A percentile compares a stretch with the other conserved stretches of the same genome.
Conservation (phyloP, 75 land plant genomes). For the Sequoia sempervirens region DNA sequence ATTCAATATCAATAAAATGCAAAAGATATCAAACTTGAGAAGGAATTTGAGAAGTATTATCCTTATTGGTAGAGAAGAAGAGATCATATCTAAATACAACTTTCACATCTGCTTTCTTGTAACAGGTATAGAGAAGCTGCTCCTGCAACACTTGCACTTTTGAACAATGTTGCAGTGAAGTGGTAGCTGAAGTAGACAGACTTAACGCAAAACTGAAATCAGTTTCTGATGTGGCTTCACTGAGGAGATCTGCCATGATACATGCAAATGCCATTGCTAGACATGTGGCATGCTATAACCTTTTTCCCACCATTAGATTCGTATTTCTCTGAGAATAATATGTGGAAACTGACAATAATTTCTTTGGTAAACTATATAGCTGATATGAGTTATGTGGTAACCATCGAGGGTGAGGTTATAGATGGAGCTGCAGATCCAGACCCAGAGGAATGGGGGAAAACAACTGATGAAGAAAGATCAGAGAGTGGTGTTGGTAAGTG, state of each 20-base stretch:
- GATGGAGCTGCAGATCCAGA: slow-evolving; percentile 93
- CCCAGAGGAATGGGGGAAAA: slow-evolving; percentile 88
- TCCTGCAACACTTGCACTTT: slow-evolving; percentile 85
- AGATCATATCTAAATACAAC: not conserved
- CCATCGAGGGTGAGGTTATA: slow-evolving; percentile 62
- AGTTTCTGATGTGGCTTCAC: slow-evolving; percentile 67
- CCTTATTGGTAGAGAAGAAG: not conserved
- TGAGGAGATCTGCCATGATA: slow-evolving; percentile 75
- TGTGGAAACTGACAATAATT: not conserved
- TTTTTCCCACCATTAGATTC: not conserved
- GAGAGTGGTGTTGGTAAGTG: slow-evolving; percentile 82
- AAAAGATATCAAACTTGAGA: not conserved
- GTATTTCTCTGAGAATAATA: not conserved
- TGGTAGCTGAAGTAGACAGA: slow-evolving; percentile 48
- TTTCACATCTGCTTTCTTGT: not conserved
- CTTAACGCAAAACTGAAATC: slow-evolving; percentile 66
- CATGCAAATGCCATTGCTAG: slow-evolving; percentile 68
- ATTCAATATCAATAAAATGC: not conserved
- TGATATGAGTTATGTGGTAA: slow-evolving; percentile 5
- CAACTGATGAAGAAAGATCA: slow-evolving; percentile 67
- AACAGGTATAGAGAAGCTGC: slow-evolving; percentile 87
- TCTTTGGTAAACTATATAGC: not conserved
- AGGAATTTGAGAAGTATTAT: not conserved
- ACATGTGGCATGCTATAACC: slow-evolving; percentile 56
- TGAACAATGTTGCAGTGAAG: slow-evolving; percentile 81